These are phyloP conservation scores for Apiotrichum mycotoxinovorans DNA, from an alignment of 1,284 basidiomycete species.

Conservation along the genomic window DNA sequence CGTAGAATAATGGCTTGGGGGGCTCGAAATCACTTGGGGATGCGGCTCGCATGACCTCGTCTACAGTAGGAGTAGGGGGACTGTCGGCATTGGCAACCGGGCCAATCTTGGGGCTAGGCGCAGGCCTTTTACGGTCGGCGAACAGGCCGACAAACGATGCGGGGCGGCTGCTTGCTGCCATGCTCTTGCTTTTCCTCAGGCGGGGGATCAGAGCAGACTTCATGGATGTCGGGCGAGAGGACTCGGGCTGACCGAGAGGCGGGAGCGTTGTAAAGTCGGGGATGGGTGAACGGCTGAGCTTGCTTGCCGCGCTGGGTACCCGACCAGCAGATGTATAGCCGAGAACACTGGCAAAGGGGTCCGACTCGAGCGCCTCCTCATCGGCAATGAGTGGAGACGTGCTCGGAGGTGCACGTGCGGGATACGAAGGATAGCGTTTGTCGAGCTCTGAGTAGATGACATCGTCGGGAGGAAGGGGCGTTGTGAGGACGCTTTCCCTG, in stretches of 20 bases:
- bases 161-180: slow-evolving; percentile 4
- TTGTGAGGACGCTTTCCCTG: background rate
- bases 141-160: slow-evolving; percentile 3
- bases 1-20: slow-evolving; percentile 16
- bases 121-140: background rate
- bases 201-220: slow-evolving; percentile 13
- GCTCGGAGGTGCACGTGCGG: background rate
- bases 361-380: slow-evolving; percentile 11
- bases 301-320: background rate
- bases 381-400: background rate
- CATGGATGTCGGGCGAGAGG: slow-evolving; percentile 1
- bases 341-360: slow-evolving; percentile 40
- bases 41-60: background rate
- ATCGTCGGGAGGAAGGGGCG: background rate
- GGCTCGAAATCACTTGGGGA: background rate
- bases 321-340: slow-evolving; percentile 12
- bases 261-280: slow-evolving; percentile 4
- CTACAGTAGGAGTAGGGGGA: background rate
- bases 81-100: background rate
- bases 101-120: background rate
- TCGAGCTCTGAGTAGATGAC: background rate
- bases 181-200: slow-evolving; percentile 17
- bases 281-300: background rate
- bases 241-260: background rate
- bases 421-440: slow-evolving; percentile 6